A percentile compares a stretch with the other conserved stretches of the same genome.
Conservation (phyloP, 2,329 filamentous ascomycete genomes). For the Fusarium mexicanum region DNA sequence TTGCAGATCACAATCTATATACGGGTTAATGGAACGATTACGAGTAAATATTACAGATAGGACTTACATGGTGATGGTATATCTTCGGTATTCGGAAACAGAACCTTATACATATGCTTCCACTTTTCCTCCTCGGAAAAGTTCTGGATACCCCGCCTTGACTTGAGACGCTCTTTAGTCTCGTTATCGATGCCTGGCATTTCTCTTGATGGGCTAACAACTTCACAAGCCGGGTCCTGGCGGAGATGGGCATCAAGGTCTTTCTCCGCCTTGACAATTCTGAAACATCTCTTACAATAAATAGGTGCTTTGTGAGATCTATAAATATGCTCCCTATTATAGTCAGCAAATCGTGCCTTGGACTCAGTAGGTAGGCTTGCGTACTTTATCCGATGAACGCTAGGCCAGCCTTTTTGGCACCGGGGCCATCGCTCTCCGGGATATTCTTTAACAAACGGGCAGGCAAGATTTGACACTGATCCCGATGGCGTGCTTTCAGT, state of each 20-base stretch:
- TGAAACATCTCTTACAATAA: conserved; percentile 22
- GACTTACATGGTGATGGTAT: conserved; percentile 27
- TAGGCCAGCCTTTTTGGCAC: conserved; percentile 9
- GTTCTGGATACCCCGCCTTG: conserved; percentile 9
- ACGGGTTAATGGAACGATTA: background rate
- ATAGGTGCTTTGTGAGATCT: conserved; percentile 1
- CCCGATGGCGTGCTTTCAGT: background rate
- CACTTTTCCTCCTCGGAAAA: conserved; percentile 9
- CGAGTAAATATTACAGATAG: rapidly evolving
- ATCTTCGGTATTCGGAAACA: conserved; percentile 1
- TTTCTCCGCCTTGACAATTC: background rate
- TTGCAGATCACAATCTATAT: conserved; percentile 5
- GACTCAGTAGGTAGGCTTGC: background rate
- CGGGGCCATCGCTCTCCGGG: background rate
- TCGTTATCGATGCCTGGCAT: conserved; percentile 6
- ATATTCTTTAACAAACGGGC: conserved; percentile 24
- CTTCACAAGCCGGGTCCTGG: background rate
- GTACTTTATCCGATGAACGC: conserved; percentile 22
- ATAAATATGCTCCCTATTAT: conserved; percentile 26
- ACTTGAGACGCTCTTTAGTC: background rate
- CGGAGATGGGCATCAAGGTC: conserved; percentile 12
- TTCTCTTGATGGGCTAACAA: background rate
- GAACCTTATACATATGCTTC: conserved; percentile 22
- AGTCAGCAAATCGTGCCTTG: background rate
- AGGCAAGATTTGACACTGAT: background rate